Evolutionary conservation across 2,329 filamentous ascomycete species (phyloP).

Genomic region (Botrytis galanthina): DNA sequence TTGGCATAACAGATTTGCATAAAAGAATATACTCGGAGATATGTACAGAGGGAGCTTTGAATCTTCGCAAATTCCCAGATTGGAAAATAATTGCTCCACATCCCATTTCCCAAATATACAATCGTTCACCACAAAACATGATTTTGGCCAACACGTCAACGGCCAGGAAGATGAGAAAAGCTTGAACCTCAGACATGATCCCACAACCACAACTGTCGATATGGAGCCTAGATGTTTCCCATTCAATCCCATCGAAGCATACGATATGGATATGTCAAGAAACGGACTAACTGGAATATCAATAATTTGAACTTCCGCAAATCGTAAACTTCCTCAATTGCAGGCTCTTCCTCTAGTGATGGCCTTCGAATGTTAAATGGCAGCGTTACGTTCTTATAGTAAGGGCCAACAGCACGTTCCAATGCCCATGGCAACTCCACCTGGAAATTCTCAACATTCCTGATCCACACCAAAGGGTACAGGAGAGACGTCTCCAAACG

Average conservation of each 20-base stretch:
- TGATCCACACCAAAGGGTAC: neutral
- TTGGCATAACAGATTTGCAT: neutral
- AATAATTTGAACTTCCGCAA: neutral
- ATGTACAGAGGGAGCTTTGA: neutral
- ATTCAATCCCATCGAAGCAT: neutral
- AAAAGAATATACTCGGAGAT: neutral
- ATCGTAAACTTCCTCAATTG: neutral
- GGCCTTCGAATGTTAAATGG: neutral
- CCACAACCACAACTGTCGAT: neutral
- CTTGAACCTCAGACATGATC: neutral
- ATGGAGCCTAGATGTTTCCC: fast-evolving
- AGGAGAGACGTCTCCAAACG: neutral
- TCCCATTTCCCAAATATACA: neutral
- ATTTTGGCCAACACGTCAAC: neutral
- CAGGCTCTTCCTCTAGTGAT: neutral
- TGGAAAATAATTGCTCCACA: neutral
- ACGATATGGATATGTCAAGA: neutral
- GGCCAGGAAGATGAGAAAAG: neutral
- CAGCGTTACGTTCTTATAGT: neutral
- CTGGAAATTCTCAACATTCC: neutral
- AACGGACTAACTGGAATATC: neutral
- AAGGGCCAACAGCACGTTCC: neutral
- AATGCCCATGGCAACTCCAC: neutral
- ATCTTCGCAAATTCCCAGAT: neutral
- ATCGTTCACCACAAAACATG: neutral